Conservation (phyloP, 2,329 filamentous ascomycete genomes). For the Orbilia javanica region DNA sequence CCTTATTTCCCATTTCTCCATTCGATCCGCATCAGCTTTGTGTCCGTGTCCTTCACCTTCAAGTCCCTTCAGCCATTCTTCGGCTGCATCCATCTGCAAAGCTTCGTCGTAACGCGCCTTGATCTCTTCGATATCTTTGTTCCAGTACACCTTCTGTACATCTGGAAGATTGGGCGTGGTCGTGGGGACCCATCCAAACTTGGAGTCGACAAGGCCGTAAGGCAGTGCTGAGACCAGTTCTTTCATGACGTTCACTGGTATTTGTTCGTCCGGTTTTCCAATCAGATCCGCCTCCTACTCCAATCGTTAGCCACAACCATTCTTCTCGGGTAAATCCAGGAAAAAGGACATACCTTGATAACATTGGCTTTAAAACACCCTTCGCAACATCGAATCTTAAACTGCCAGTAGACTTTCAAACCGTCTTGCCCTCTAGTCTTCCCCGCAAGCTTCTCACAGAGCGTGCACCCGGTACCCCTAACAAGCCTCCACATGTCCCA, state of each 20-base stretch:
- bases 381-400: conserved; percentile 76
- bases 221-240: conserved; percentile 77
- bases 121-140: conserved; percentile 74
- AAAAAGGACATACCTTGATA: conserved; percentile 72
- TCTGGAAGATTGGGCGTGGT: conserved; percentile 67
- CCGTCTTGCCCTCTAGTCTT: conserved; percentile 57
- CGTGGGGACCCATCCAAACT: conserved; percentile 60
- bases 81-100: conserved; percentile 74
- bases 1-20: conserved; percentile 78
- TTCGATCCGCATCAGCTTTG: conserved; percentile 74
- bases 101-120: conserved; percentile 74
- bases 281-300: conserved; percentile 61
- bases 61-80: conserved; percentile 85
- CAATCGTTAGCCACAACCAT: conserved; percentile 13
- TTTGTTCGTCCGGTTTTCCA: conserved; percentile 78
- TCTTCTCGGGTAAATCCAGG: conserved; percentile 24
- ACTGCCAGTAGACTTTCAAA: conserved; percentile 71
- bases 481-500: conserved; percentile 81
- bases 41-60: conserved; percentile 73
- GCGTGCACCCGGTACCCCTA: conserved; percentile 75
- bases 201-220: conserved; percentile 70
- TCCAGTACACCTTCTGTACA: conserved; percentile 76
- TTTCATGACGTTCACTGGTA: conserved; percentile 73
- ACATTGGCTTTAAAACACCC: conserved; percentile 73
- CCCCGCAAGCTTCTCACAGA: conserved; percentile 70